A percentile compares a stretch with the other conserved stretches of the same genome.
Conservation (phyloP, 306 rosid genomes). For the Carpinus fangiana region DNA sequence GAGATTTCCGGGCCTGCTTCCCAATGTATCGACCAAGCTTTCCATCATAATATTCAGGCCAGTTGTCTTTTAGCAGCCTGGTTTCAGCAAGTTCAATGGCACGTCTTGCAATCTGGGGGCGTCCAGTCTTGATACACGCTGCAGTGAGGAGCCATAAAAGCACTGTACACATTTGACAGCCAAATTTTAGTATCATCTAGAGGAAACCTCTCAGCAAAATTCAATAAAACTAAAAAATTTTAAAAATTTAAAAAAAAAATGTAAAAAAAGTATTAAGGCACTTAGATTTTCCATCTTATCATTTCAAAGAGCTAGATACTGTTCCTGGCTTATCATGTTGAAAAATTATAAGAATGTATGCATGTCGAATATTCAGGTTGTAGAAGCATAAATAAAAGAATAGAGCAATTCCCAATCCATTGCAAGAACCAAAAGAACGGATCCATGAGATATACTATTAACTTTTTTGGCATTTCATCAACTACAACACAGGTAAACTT, state of each 20-base stretch:
- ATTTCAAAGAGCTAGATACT: neutral
- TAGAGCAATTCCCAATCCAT: neutral
- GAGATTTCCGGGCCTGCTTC: slow-evolving; percentile 73
- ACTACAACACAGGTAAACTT: neutral
- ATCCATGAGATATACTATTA: neutral
- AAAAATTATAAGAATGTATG: neutral
- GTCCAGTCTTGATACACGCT: slow-evolving; percentile 71
- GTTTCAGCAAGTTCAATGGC: slow-evolving; percentile 71
- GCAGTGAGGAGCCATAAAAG: slow-evolving; percentile 77
- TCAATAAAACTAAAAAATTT: neutral
- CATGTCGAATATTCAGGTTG: neutral
- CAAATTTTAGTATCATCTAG: slow-evolving; percentile 8
- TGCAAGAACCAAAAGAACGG: neutral
- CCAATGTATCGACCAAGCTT: slow-evolving; percentile 64
- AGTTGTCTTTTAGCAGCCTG: slow-evolving; percentile 59
- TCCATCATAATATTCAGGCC: slow-evolving; percentile 87
- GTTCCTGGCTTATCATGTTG: neutral
- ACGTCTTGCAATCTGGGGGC: slow-evolving; percentile 76
- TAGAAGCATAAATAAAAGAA: neutral
- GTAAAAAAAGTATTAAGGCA: neutral
- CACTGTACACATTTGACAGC: slow-evolving; percentile 44
- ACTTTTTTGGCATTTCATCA: neutral
- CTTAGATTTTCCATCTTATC: neutral
- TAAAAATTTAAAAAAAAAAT: too few species aligned
- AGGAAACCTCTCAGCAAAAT: neutral